Evolutionary conservation across 2,329 filamentous ascomycete species (phyloP).

Genomic region (Bimuria novae-zelandiae): DNA sequence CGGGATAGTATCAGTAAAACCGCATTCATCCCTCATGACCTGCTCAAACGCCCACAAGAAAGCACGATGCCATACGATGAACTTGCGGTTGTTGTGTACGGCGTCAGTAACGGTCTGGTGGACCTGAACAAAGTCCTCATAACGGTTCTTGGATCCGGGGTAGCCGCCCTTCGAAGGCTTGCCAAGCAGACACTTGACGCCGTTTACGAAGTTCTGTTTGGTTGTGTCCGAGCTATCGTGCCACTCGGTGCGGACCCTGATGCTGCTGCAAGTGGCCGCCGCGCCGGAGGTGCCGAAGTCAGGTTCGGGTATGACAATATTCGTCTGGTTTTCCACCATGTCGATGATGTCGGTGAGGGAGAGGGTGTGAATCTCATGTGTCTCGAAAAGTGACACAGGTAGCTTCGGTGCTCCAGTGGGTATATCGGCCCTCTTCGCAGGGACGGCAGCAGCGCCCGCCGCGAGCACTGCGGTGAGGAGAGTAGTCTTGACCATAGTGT

Average conservation of each 20-base stretch:
- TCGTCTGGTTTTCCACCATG: constrained; percentile 1
- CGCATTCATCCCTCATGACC: constrained; percentile 49
- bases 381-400: background rate
- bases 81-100: constrained; percentile 42
- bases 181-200: constrained; percentile 36
- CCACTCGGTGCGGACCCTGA: constrained; percentile 39
- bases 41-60: constrained; percentile 50
- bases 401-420: constrained; percentile 3
- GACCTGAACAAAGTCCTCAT: constrained; percentile 42
- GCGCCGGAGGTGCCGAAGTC: constrained; percentile 5
- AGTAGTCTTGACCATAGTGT: constrained; percentile 3
- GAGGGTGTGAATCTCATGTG: background rate
- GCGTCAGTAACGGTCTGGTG: constrained; percentile 41
- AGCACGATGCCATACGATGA: constrained; percentile 53
- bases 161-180: constrained; percentile 31
- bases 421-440: background rate
- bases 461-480: constrained; percentile 5
- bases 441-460: constrained; percentile 5
- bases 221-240: constrained; percentile 29
- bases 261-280: constrained; percentile 30
- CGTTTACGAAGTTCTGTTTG: constrained; percentile 31
- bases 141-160: constrained; percentile 30
- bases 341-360: constrained; percentile 1
- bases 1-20: constrained; percentile 46
- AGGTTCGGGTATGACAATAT: background rate